Evolutionary conservation across 305 asterid genomes (phyloP), one percentile per base, ranked within the genome.

Genomic region (Plantago rigida): DNA sequence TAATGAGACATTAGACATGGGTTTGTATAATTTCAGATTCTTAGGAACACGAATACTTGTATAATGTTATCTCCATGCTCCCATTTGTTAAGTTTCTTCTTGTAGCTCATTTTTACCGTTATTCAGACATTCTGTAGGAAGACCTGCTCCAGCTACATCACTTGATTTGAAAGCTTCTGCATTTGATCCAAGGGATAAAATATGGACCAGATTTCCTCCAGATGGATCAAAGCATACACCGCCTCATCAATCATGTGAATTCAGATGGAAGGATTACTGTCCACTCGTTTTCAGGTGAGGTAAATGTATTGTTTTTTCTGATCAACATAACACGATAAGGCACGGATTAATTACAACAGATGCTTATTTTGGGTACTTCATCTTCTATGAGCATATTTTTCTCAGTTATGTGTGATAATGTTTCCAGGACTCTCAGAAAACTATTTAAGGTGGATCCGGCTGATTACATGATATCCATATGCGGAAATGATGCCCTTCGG

Each of bases 191-290:
- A 82, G 72, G 67, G 88, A 84, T 47, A 87, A 87, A 73, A 39
- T 84, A 24, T 87, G 98, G 98, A 87, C 95, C 5, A 79, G 69
- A 59, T 91, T 91, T 75, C 95, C 98, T 12, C 79, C 81, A 0
- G 92, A 84, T 72, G 98, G 98, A 71, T 85, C 98, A 9, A 91
- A 87, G 71, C 86, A 87, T 48, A 91, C 96, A 3, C 96, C 96
- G 7, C 96, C 96, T 51, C 98, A 91, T 63, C 96, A 78, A 57
- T 87, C 95, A 13, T 77, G 82, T 55, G 98, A 91, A 29, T 91
- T 91, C 77, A 91, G 76, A 70, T 91, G 95, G 95, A 91, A 91
- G 65, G 98, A 91, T 67, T 91, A 91, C 70, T 86, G 94, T 77
- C 98, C 98, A 2, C 34, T 84, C 60, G 92, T 87, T 72, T 91